Conservation (phyloP, 768 basidiomycete genomes). For the Daedaleopsis nitida region DNA sequence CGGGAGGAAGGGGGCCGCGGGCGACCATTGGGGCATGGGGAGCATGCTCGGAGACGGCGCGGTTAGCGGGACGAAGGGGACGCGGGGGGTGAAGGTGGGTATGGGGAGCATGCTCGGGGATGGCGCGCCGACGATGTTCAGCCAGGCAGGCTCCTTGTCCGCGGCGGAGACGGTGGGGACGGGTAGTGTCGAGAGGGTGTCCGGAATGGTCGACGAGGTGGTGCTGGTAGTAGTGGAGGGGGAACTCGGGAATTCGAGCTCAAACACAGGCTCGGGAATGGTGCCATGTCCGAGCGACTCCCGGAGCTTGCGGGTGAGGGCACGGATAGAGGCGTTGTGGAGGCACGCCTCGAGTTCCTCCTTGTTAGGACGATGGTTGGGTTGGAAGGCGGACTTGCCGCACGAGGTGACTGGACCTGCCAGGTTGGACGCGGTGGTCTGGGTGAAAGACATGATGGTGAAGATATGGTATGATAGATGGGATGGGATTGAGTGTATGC, state of each 20-base stretch:
- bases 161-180: conserved; percentile 2
- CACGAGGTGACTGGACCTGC: conserved; percentile 12
- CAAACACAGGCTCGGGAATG: not conserved
- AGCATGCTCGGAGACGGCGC: conserved; percentile 6
- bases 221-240: not conserved
- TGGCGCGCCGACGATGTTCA: conserved; percentile 2
- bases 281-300: conserved; percentile 2
- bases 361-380: conserved; percentile 18
- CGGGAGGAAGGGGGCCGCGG: too few species aligned
- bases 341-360: conserved; percentile 18
- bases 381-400: not conserved
- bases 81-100: conserved; percentile 4
- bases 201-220: not conserved
- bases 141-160: not conserved
- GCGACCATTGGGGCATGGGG: not conserved
- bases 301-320: conserved; percentile 5
- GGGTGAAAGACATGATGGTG: not conserved
- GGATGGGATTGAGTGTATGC: not conserved
- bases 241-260: not conserved
- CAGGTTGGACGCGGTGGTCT: conserved; percentile 11
- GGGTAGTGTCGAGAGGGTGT: not conserved
- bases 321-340: conserved; percentile 14
- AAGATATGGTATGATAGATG: not conserved
- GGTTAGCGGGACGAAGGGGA: conserved; percentile 1
- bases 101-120: conserved; percentile 18